These are phyloP conservation scores for Heterobasidion annosum DNA, from an alignment of 1,284 basidiomycete genomes.

Conservation along the genomic window DNA sequence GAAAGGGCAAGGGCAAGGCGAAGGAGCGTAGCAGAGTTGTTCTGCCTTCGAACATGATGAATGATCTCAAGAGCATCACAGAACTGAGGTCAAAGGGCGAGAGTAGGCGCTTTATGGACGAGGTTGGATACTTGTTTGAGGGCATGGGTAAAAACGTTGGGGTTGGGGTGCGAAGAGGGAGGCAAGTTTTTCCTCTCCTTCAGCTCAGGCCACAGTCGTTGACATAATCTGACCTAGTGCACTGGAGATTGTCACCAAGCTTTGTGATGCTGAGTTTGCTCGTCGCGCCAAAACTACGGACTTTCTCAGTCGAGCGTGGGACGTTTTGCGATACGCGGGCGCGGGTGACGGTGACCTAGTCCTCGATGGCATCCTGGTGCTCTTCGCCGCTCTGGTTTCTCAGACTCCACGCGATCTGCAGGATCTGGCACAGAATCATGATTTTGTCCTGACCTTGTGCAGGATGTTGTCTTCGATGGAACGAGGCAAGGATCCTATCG, in stretches of 20 bases:
- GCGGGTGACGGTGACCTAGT: slow-evolving; percentile 55
- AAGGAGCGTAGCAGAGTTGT: not conserved
- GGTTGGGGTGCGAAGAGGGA: slow-evolving; percentile 53
- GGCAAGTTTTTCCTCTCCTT: slow-evolving; percentile 27
- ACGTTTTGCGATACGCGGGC: slow-evolving; percentile 46
- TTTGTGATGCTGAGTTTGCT: slow-evolving; percentile 65
- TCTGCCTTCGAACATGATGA: slow-evolving; percentile 42
- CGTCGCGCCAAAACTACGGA: slow-evolving; percentile 68
- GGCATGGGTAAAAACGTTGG: slow-evolving; percentile 48
- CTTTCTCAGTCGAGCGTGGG: slow-evolving; percentile 59
- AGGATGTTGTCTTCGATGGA: slow-evolving; percentile 27
- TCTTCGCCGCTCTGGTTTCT: slow-evolving; percentile 51
- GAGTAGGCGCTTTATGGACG: slow-evolving; percentile 66
- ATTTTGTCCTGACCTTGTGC: slow-evolving; percentile 34
- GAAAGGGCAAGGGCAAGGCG: slow-evolving; percentile 15
- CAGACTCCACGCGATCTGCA: slow-evolving; percentile 42
- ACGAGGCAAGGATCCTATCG: slow-evolving; percentile 36
- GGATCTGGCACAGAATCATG: slow-evolving; percentile 38
- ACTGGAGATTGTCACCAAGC: slow-evolving; percentile 61
- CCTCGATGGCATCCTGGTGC: slow-evolving; percentile 47
- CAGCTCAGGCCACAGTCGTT: not conserved
- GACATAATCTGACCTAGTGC: slow-evolving; percentile 33
- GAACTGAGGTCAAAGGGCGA: slow-evolving; percentile 76
- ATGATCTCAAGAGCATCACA: slow-evolving; percentile 71
- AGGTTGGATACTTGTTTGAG: slow-evolving; percentile 74